phyloP scores from a whole-genome alignment of 2,329 filamentous ascomycete genomes.

The Colletotrichum costaricense region DNA sequence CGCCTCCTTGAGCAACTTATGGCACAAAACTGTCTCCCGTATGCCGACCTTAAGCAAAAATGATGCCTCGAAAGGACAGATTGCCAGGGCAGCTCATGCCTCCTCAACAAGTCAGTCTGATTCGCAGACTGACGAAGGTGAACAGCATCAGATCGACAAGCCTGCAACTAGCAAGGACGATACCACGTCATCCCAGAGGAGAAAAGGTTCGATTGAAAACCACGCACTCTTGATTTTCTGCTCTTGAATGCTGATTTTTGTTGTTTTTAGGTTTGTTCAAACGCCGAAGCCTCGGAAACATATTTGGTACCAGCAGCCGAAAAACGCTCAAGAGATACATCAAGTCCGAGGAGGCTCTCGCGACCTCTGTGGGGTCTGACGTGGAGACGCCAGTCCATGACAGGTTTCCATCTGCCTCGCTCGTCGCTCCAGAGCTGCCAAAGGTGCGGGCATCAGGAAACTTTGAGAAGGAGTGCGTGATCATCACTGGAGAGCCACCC shows the following conservation, averaged over 20 bases:
- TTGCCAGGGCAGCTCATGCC: not conserved
- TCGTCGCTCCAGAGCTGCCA: not conserved
- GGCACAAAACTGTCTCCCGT: not conserved
- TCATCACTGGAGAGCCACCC: not conserved
- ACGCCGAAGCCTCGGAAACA: constrained; percentile 1
- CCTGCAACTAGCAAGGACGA: not conserved
- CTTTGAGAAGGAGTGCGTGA: not conserved
- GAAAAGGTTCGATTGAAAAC: not conserved
- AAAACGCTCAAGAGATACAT: not conserved
- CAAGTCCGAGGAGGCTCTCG: not conserved
- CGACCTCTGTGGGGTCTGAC: not conserved
- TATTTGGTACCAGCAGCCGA: constrained; percentile 1
- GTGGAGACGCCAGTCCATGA: not conserved
- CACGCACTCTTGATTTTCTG: not conserved
- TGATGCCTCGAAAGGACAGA: not conserved
- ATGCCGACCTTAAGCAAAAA: not conserved
- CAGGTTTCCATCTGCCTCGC: not conserved
- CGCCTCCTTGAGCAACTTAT: not conserved
- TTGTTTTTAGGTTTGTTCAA: not conserved
- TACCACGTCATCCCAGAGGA: not conserved
- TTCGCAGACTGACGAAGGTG: not conserved
- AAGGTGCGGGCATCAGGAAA: not conserved
- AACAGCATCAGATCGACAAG: not conserved
- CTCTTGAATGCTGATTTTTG: not conserved
- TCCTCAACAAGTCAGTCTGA: not conserved